These are phyloP conservation scores for Phytophthora constricta DNA, from an alignment of 352 stramenopile genomes.

Conservation along the genomic window DNA sequence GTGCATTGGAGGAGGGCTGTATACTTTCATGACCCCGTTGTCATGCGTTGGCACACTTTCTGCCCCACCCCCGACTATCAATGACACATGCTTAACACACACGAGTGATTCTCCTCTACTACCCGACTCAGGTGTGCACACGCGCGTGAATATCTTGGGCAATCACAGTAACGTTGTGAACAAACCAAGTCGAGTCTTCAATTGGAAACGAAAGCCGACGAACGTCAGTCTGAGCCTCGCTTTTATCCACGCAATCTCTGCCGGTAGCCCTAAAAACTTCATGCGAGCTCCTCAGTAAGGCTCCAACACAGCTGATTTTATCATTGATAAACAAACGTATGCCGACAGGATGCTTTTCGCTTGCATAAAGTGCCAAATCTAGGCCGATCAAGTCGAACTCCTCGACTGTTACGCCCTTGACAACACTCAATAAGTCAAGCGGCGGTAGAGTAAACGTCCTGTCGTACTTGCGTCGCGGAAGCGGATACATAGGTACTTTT, in stretches of 20 bases:
- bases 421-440: conserved; percentile 33
- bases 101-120: conserved; percentile 74
- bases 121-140: conserved; percentile 59
- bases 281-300: conserved; percentile 41
- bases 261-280: conserved; percentile 29
- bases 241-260: neutral
- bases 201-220: conserved; percentile 35
- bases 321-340: conserved; percentile 78
- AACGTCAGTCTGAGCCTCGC: conserved; percentile 11
- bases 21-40: conserved; percentile 28
- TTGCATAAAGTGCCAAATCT: conserved; percentile 76
- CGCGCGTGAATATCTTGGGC: conserved; percentile 69
- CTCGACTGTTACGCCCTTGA: conserved; percentile 55
- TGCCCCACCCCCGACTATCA: conserved; percentile 55
- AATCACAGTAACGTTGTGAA: conserved; percentile 54
- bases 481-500: conserved; percentile 34
- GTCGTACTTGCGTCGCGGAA: conserved; percentile 27
- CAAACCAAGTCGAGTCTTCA: conserved; percentile 38
- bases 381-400: conserved; percentile 69
- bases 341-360: conserved; percentile 65
- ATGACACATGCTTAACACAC: conserved; percentile 53
- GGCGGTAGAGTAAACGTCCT: neutral
- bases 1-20: conserved; percentile 27
- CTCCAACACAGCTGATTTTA: conserved; percentile 52
- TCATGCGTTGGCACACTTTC: conserved; percentile 42